A percentile compares a stretch with the other conserved stretches of the same genome.
Conservation (phyloP, 75 land plant genomes). For the Cunninghamia lanceolata region DNA sequence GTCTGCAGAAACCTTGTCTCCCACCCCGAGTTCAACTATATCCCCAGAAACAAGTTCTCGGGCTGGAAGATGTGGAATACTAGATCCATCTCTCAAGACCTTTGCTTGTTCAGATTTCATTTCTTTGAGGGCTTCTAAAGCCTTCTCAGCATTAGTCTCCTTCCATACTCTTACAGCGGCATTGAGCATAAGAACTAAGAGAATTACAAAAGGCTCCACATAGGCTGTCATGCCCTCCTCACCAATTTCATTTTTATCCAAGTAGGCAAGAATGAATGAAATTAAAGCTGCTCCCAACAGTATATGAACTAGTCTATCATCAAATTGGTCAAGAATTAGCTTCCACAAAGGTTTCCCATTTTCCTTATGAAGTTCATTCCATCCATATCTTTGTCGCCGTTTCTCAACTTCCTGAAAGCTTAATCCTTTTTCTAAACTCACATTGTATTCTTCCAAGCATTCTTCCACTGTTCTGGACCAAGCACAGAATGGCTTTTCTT, state of each 20-base stretch:
- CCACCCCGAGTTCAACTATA: constrained; percentile 73
- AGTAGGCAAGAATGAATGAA: constrained; percentile 59
- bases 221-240: constrained; percentile 57
- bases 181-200: constrained; percentile 69
- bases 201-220: constrained; percentile 83
- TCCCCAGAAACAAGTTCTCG: constrained; percentile 91
- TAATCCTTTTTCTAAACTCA: constrained; percentile 52
- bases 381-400: constrained; percentile 49
- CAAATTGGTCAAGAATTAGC: constrained; percentile 78
- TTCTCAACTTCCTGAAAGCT: constrained; percentile 40
- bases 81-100: constrained; percentile 60
- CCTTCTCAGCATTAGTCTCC: constrained; percentile 88
- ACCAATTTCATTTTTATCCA: constrained; percentile 37
- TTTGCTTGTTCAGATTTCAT: constrained; percentile 70
- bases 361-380: constrained; percentile 75
- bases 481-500: constrained; percentile 52
- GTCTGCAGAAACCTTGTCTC: constrained; percentile 90
- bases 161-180: constrained; percentile 90
- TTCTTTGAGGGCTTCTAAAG: constrained; percentile 83
- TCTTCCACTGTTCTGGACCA: constrained; percentile 71
- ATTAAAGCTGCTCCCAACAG: constrained; percentile 68
- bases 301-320: constrained; percentile 80
- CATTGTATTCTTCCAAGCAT: constrained; percentile 56
- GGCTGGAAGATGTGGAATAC: constrained; percentile 65
- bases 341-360: constrained; percentile 69